These are phyloP conservation scores for Leccinum imitatum DNA, from an alignment of 768 basidiomycete species.

Conservation along the genomic window DNA sequence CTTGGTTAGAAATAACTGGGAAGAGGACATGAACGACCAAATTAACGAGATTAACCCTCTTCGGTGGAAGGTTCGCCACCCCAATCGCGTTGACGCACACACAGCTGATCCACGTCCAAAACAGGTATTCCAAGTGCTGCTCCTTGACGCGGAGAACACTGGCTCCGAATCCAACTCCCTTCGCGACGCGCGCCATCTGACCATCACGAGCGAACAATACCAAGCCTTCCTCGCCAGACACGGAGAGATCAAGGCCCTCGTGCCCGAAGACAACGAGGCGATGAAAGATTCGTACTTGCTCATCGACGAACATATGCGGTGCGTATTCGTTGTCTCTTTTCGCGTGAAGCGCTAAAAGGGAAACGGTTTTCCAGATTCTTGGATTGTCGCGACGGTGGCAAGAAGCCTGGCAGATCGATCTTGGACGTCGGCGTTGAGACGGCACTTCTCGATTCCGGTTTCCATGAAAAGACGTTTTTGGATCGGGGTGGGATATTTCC, in stretches of 20 bases:
- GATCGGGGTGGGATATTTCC: constrained; percentile 10
- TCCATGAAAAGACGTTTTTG: constrained; percentile 13
- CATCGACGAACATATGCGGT: constrained; percentile 40
- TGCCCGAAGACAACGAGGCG: constrained; percentile 37
- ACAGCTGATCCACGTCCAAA: neutral
- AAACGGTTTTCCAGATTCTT: constrained; percentile 24
- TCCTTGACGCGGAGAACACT: constrained; percentile 32
- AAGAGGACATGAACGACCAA: constrained; percentile 37
- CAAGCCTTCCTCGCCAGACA: constrained; percentile 35
- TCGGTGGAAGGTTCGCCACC: constrained; percentile 35
- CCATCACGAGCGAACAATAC: constrained; percentile 34
- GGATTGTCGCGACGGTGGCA: constrained; percentile 33
- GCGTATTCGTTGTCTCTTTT: neutral
- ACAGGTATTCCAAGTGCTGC: constrained; percentile 33
- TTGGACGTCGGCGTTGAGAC: constrained; percentile 15
- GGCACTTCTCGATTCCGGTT: constrained; percentile 18
- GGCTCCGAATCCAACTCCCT: constrained; percentile 24
- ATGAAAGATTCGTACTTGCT: constrained; percentile 41
- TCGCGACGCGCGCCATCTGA: constrained; percentile 29
- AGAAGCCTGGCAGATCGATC: constrained; percentile 22
- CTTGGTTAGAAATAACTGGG: constrained; percentile 30
- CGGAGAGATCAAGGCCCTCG: constrained; percentile 25
- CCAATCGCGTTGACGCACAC: neutral
- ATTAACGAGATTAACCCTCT: constrained; percentile 28
- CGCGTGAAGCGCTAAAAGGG: neutral